These are phyloP conservation scores for Penicillium sumatraense DNA, from an alignment of 2,329 filamentous ascomycete genomes.

Conservation along the genomic window DNA sequence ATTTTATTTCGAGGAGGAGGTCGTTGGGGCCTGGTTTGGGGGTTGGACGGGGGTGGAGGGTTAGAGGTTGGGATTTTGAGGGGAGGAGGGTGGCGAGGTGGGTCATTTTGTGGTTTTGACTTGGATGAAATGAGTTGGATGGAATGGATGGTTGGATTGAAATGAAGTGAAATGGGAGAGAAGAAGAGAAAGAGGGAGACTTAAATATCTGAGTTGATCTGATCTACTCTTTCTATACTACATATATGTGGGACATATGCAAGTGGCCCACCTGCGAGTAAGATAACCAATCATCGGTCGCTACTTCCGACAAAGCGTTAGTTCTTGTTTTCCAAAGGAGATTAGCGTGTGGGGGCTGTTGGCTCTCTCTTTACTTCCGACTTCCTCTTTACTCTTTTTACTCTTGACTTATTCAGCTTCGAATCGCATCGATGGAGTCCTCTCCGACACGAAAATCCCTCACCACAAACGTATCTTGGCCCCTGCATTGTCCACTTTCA, in stretches of 20 bases:
- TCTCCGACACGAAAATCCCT: constrained; percentile 12
- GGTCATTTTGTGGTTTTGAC: constrained; percentile 33
- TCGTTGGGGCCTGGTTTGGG: constrained; percentile 53
- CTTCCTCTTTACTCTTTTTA: too few species aligned
- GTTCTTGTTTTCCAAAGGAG: constrained; percentile 14
- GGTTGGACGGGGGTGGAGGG: constrained; percentile 45
- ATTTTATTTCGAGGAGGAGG: constrained; percentile 54
- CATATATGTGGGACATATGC: too few species aligned
- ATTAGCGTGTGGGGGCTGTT: constrained; percentile 16
- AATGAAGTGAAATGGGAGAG: neutral
- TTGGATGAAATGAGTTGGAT: too few species aligned
- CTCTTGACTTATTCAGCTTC: neutral
- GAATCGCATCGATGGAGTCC: too few species aligned
- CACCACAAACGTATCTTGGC: too few species aligned
- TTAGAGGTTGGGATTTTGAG: constrained; percentile 43
- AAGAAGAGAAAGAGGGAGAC: too few species aligned
- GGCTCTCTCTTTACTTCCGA: neutral
- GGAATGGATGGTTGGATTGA: neutral
- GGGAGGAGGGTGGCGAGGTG: constrained; percentile 48
- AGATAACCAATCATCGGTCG: constrained; percentile 30
- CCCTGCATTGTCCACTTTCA: too few species aligned
- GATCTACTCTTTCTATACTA: too few species aligned
- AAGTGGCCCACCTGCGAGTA: too few species aligned
- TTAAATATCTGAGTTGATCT: neutral
- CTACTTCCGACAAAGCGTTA: constrained; percentile 26